phyloP scores from a whole-genome alignment of 2,329 filamentous ascomycete genomes.

The Arthrobotrys sphaeroides region DNA sequence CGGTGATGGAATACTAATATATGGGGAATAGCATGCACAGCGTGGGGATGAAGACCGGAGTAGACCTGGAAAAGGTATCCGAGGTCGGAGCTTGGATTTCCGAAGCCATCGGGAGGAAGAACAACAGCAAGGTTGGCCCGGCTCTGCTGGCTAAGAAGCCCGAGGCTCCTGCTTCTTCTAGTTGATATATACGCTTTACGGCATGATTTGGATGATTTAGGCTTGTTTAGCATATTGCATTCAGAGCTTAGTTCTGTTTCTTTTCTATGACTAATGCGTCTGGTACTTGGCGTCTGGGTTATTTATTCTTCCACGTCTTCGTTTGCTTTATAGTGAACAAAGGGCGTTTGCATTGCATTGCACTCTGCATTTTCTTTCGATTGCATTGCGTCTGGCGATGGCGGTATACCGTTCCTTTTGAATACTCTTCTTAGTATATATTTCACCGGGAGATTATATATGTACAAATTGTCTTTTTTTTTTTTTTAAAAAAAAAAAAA shows the following conservation, averaged over 20 bases:
- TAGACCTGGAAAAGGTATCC: slow-evolving; percentile 73
- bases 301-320: background rate
- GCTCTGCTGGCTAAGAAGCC: slow-evolving; percentile 68
- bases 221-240: background rate
- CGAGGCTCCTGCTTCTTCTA: background rate
- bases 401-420: too few species aligned
- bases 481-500: background rate
- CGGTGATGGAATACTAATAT: slow-evolving; percentile 16
- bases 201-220: background rate
- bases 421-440: too few species aligned
- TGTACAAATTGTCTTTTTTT: too few species aligned
- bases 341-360: too few species aligned
- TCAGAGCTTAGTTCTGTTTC: background rate
- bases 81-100: slow-evolving; percentile 79
- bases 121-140: slow-evolving; percentile 74
- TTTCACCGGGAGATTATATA: too few species aligned
- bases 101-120: slow-evolving; percentile 69
- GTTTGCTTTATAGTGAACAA: background rate
- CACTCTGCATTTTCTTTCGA: too few species aligned
- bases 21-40: slow-evolving; percentile 67
- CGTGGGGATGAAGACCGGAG: slow-evolving; percentile 77
- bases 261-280: too few species aligned
- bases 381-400: too few species aligned
- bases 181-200: background rate
- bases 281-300: background rate